Evolutionary conservation across 345 rosid genomes (phyloP).

Genomic region (Citrus sp.): DNA sequence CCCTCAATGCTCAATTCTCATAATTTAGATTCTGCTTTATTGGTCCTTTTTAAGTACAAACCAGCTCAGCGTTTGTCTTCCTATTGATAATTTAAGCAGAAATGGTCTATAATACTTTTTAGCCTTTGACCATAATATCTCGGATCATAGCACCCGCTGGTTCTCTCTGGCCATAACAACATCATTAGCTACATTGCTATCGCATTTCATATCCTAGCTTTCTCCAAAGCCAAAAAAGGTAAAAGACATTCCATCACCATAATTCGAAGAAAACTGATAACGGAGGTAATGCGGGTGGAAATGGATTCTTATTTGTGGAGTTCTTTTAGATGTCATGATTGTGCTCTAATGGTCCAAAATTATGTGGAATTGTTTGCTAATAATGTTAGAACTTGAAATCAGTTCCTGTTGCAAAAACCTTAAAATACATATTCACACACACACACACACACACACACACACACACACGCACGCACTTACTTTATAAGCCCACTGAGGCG

Average conservation of each 20-base stretch:
- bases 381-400: background rate
- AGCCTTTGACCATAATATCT: conserved; percentile 44
- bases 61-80: conserved; percentile 22
- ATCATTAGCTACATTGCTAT: conserved; percentile 27
- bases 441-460: background rate
- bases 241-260: conserved; percentile 3
- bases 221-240: conserved; percentile 25
- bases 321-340: background rate
- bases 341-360: conserved; percentile 9
- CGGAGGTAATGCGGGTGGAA: background rate
- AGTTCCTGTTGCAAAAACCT: background rate
- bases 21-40: conserved; percentile 46
- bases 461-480: background rate
- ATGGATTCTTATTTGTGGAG: background rate
- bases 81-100: conserved; percentile 22
- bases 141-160: conserved; percentile 20
- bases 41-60: conserved; percentile 37
- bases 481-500: background rate
- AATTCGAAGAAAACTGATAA: conserved; percentile 9
- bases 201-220: conserved; percentile 12
- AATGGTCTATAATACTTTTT: conserved; percentile 20
- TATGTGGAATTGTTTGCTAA: conserved; percentile 3
- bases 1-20: conserved; percentile 11
- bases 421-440: background rate
- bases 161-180: conserved; percentile 29